Percentiles rank a stretch among this genome's conserved stretches.
These are phyloP conservation scores for Paecilomyces niveus DNA, from an alignment of 2,329 filamentous ascomycete genomes.

Conservation along the genomic window DNA sequence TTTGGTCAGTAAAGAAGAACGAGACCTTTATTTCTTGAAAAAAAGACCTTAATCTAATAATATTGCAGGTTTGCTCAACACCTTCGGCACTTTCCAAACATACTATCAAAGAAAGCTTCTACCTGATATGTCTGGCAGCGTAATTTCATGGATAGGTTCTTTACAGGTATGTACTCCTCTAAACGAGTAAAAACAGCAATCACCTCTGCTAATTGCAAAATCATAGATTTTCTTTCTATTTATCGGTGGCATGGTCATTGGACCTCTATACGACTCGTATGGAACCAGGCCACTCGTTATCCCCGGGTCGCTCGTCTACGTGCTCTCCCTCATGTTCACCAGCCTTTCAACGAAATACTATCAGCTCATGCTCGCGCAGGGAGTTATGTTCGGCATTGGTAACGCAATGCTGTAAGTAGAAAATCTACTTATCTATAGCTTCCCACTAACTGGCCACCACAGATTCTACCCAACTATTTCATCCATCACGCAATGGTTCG, in stretches of 20 bases:
- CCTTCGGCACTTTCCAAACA: background rate
- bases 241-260: background rate
- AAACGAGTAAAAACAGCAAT: background rate
- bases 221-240: background rate
- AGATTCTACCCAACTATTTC: background rate
- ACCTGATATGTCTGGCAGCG: background rate
- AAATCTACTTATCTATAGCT: background rate
- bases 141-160: background rate
- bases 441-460: background rate
- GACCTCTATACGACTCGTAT: background rate
- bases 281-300: background rate
- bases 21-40: background rate
- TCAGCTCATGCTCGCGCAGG: conserved; percentile 6
- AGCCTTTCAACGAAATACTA: conserved; percentile 8
- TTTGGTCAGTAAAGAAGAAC: background rate
- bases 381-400: conserved; percentile 1
- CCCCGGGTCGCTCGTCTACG: background rate
- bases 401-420: conserved; percentile 2
- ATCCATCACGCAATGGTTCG: background rate
- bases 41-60: background rate
- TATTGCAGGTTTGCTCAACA: background rate
- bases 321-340: conserved; percentile 8
- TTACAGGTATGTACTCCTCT: background rate
- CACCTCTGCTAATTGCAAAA: background rate
- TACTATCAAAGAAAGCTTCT: background rate